Evolutionary conservation across 2,329 filamentous ascomycete species (phyloP), one percentile per base, ranked within the genome.

Genomic region (Diaporthe longicolla): DNA sequence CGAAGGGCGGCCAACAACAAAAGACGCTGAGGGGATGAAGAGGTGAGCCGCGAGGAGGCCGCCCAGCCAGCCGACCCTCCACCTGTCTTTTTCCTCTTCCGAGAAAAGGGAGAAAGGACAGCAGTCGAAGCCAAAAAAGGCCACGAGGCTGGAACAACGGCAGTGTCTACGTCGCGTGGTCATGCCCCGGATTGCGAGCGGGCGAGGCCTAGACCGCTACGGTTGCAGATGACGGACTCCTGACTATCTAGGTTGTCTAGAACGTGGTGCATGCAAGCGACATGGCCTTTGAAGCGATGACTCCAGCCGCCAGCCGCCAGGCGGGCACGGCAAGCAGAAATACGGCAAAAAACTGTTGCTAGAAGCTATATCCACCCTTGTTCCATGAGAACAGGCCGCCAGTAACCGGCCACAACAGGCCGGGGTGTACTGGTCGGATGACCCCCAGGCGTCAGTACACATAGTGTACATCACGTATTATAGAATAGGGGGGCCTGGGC

Each of bases 381-480:
- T 40, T 17, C 48, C 29, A 29, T 26, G 29, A 21, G 21, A 8
- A 21, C 29, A 40, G 29, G 45, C 29, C 48, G 32, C 15, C 32
- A 48, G 32, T 11, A 11, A 15, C 15, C 19, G 48, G 48, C 52
- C n/a, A 2, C 17, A 21, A 40, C 15, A 54, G 48, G 26, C 21
- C 4, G 13, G n/a, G 32, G n/a, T 35, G 29, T 19, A 32, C 43
- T 26, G 29, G 29, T 13, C 13, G 45, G 26, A 50, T 35, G 26
- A 32, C 61, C 61, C 50, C 15, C 37, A 13, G n/a, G n/a, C 29
- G 13, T 40, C 13, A 26, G 26, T 54, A 50, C 26, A 68, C 48
- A 54, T 66, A 6, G 17, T 68, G 35, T 68, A 40, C 37, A 52
- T 35, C 63, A 54, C 63, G 48, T 40, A 26, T 29, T 24, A 54